phyloP scores from a whole-genome alignment of 306 rosid species.

The Vicia villosa region DNA sequence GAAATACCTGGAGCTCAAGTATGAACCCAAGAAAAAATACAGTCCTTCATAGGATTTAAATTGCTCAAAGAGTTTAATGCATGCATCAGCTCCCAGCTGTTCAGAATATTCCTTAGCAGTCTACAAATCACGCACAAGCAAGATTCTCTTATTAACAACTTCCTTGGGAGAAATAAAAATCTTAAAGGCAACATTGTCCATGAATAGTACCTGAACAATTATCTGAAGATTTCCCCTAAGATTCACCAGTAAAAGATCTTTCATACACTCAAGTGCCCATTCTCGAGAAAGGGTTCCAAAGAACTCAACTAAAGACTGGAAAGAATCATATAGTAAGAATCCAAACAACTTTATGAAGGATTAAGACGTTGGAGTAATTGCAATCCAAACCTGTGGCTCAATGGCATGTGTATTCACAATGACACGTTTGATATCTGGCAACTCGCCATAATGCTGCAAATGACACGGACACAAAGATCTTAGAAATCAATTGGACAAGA shows the following conservation, averaged over 20 bases:
- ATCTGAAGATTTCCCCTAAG: constrained; percentile 97
- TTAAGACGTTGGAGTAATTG: constrained; percentile 15
- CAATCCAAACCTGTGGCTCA: constrained; percentile 83
- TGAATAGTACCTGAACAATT: constrained; percentile 74
- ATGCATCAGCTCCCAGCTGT: constrained; percentile 90
- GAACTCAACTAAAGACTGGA: constrained; percentile 89
- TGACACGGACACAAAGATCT: constrained; percentile 27
- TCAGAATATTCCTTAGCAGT: constrained; percentile 95
- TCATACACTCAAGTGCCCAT: constrained; percentile 99
- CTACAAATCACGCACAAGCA: constrained; percentile 45
- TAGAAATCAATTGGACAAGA: constrained; percentile 18
- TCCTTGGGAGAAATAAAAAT: neutral
- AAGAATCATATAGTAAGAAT: constrained; percentile 37
- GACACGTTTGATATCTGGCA: constrained; percentile 83
- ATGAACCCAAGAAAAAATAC: constrained; percentile 91
- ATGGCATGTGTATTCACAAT: constrained; percentile 96
- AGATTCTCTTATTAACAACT: constrained; percentile 23
- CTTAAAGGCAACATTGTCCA: neutral
- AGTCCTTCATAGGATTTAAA: constrained; percentile 95
- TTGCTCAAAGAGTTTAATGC: constrained; percentile 91
- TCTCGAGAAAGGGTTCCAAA: constrained; percentile 93
- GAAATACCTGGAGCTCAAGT: constrained; percentile 84
- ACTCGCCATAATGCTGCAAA: constrained; percentile 78
- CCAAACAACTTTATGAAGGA: neutral
- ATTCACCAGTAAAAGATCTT: constrained; percentile 92